A percentile compares a stretch with the other conserved stretches of the same genome.
phyloP scores from a whole-genome alignment of 2,329 filamentous ascomycete species.

The Neurospora sp. region DNA sequence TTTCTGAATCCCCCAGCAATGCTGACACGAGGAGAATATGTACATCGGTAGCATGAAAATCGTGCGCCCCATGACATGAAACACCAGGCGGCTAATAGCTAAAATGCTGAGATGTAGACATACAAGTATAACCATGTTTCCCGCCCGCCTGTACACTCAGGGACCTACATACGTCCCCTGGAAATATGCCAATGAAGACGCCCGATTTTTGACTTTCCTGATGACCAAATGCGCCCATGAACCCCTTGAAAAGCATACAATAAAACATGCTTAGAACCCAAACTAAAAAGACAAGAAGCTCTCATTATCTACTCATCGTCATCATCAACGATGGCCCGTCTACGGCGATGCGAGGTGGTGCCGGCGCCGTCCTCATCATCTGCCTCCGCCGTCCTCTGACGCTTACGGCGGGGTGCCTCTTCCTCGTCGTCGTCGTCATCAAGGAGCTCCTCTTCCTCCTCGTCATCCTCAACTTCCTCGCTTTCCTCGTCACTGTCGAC shows the following conservation, averaged over 20 bases:
- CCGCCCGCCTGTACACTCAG: neutral
- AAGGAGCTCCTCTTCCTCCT: conserved; percentile 50
- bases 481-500: conserved; percentile 64
- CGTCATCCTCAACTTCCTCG: conserved; percentile 50
- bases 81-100: neutral
- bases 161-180: neutral
- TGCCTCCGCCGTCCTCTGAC: conserved; percentile 39
- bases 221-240: neutral
- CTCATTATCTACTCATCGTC: conserved; percentile 19
- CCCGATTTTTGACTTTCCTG: neutral
- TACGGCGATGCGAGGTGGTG: conserved; percentile 11
- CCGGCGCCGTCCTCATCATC: conserved; percentile 42
- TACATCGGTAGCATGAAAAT: neutral
- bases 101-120: neutral
- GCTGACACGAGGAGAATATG: neutral
- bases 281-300: neutral
- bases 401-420: conserved; percentile 35
- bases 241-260: neutral
- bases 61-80: neutral
- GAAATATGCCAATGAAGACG: neutral
- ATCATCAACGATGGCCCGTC: conserved; percentile 18
- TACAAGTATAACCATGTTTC: neutral
- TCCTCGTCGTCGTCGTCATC: conserved; percentile 44
- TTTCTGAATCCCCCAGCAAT: neutral
- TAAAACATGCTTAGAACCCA: neutral